These are phyloP conservation scores for Monosporascus sp. DNA, from an alignment of 2,329 filamentous ascomycete genomes.

Conservation along the genomic window DNA sequence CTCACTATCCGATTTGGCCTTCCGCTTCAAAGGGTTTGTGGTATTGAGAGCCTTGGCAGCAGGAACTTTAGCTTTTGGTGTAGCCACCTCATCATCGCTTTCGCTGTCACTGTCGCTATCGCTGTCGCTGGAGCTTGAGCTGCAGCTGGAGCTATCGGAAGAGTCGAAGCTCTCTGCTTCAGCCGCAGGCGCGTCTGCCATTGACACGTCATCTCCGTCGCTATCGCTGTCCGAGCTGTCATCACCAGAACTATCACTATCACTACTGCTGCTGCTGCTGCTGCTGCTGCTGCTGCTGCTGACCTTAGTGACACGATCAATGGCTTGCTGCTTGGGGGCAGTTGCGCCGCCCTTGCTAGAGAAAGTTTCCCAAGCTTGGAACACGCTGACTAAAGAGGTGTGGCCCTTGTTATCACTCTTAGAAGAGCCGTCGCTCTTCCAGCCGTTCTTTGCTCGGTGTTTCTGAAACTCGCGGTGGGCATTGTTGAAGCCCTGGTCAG, in stretches of 20 bases:
- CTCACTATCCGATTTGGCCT: conserved; percentile 38
- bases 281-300: conserved; percentile 25
- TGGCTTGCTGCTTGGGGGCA: conserved; percentile 18
- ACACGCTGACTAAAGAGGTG: conserved; percentile 44
- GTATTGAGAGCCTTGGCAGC: conserved; percentile 22
- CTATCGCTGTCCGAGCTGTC: conserved; percentile 27
- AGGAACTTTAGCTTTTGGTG: conserved; percentile 18
- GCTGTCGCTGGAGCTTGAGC: conserved; percentile 27
- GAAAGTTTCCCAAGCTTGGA: conserved; percentile 43
- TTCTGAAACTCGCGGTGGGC: conserved; percentile 58
- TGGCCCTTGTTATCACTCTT: conserved; percentile 25
- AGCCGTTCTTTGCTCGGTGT: conserved; percentile 52
- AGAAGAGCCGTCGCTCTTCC: conserved; percentile 28
- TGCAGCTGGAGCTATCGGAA: conserved; percentile 27
- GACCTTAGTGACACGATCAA: conserved; percentile 21
- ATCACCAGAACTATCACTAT: conserved; percentile 9
- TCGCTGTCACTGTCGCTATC: conserved; percentile 30
- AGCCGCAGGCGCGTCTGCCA: not conserved
- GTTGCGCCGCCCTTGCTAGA: conserved; percentile 25
- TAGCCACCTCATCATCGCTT: conserved; percentile 18
- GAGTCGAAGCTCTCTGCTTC: conserved; percentile 2
- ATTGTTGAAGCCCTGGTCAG: conserved; percentile 57
- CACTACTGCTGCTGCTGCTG: conserved; percentile 18
- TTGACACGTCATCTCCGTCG: conserved; percentile 22
- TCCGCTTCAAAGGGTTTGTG: conserved; percentile 47